Percentiles rank a stretch among this genome's conserved stretches.
These are phyloP conservation scores for Pleurotus ostreatus DNA, from an alignment of 768 basidiomycete genomes.

Conservation along the genomic window DNA sequence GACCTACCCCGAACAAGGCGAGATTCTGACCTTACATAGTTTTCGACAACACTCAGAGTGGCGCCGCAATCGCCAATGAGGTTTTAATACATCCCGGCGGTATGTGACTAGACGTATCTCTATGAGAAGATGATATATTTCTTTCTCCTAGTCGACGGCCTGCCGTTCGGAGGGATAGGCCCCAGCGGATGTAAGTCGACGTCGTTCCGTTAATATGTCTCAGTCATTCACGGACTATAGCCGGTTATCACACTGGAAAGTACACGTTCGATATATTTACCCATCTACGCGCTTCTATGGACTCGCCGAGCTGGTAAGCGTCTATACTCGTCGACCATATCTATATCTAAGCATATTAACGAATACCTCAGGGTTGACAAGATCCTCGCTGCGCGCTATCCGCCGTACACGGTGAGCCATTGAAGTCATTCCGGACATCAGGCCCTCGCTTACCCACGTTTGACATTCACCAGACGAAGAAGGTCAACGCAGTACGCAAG, in stretches of 20 bases:
- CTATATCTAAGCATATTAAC: slow-evolving; percentile 13
- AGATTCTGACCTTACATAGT: slow-evolving; percentile 34
- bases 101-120: slow-evolving; percentile 23
- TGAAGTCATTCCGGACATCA: not conserved
- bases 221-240: slow-evolving; percentile 26
- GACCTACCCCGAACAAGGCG: not conserved
- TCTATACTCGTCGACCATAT: not conserved
- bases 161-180: slow-evolving; percentile 76
- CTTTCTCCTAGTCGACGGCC: slow-evolving; percentile 39
- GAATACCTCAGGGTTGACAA: slow-evolving; percentile 39
- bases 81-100: slow-evolving; percentile 55
- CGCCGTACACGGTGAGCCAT: slow-evolving; percentile 48
- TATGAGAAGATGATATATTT: too few relatives aligned
- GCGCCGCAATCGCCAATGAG: slow-evolving; percentile 69
- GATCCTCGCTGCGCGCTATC: slow-evolving; percentile 49
- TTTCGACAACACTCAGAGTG: slow-evolving; percentile 66
- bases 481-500: slow-evolving; percentile 23
- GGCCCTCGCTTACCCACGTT: not conserved
- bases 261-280: slow-evolving; percentile 77
- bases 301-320: slow-evolving; percentile 55
- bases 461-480: slow-evolving; percentile 21
- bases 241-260: slow-evolving; percentile 69
- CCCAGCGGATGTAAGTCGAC: slow-evolving; percentile 60
- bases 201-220: not conserved
- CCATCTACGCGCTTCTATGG: slow-evolving; percentile 58